phyloP scores from a whole-genome alignment of 441 rosid genomes.

The Eugenia klotzschiana region DNA sequence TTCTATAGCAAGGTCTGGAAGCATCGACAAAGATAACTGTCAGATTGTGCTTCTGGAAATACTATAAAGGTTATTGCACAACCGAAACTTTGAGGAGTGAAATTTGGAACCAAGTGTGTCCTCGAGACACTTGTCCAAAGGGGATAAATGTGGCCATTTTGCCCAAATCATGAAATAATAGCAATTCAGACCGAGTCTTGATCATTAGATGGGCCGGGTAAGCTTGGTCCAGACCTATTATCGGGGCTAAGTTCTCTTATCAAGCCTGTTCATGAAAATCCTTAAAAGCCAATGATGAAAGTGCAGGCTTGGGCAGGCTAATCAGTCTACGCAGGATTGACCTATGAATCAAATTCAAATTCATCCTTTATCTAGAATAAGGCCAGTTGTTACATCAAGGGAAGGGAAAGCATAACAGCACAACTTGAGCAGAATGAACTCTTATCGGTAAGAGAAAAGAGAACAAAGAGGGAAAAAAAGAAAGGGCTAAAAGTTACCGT shows the following conservation, averaged over 20 bases:
- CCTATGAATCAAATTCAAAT: neutral
- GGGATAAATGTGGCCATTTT: neutral
- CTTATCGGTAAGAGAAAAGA: neutral
- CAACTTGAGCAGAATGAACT: neutral
- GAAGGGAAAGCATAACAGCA: neutral
- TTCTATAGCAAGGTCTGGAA: neutral
- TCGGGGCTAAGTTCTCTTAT: neutral
- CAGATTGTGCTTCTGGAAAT: neutral
- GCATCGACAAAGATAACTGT: neutral
- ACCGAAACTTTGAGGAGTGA: neutral
- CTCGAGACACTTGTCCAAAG: neutral
- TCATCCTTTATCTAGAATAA: neutral
- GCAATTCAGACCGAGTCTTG: neutral
- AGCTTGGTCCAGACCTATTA: neutral
- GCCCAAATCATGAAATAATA: neutral
- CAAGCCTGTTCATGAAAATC: neutral
- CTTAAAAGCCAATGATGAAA: neutral
- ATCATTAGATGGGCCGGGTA: neutral
- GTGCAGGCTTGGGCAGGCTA: neutral
- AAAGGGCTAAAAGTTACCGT: neutral
- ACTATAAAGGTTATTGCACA: neutral
- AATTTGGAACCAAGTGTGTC: neutral
- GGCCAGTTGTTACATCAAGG: neutral
- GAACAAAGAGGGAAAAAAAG: neutral
- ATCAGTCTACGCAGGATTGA: neutral